These are phyloP conservation scores for Lipomyces sp. DNA, from an alignment of 805 yeast genomes.

Conservation along the genomic window DNA sequence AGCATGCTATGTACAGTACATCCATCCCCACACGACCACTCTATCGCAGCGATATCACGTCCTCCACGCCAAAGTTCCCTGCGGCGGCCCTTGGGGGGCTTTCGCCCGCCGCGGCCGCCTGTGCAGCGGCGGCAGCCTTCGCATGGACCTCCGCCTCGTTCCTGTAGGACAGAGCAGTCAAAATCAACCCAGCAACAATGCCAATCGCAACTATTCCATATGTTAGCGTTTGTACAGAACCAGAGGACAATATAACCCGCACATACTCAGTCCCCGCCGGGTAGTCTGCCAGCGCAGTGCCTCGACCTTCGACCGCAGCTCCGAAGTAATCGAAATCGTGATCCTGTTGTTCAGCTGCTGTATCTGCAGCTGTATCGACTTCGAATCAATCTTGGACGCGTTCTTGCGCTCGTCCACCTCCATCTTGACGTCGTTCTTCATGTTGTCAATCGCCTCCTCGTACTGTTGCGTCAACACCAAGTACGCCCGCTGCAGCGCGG, in stretches of 20 bases:
- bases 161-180: slow-evolving; percentile 16
- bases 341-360: slow-evolving; percentile 85
- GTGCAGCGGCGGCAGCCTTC: slow-evolving; percentile 2
- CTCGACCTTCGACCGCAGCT: slow-evolving; percentile 82
- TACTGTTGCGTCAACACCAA: slow-evolving; percentile 73
- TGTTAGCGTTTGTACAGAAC: neutral
- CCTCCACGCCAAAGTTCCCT: neutral
- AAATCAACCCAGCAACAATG: slow-evolving; percentile 19
- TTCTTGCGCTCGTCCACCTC: slow-evolving; percentile 82
- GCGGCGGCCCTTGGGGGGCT: neutral
- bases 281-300: slow-evolving; percentile 90
- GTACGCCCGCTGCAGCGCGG: slow-evolving; percentile 67
- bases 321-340: slow-evolving; percentile 74
- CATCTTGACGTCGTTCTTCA: slow-evolving; percentile 76
- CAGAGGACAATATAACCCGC: neutral
- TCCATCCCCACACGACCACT: neutral
- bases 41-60: neutral
- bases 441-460: slow-evolving; percentile 55
- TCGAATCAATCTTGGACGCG: slow-evolving; percentile 73
- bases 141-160: slow-evolving; percentile 9
- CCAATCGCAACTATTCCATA: slow-evolving; percentile 23
- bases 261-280: slow-evolving; percentile 63
- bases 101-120: slow-evolving; percentile 4
- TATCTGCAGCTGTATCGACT: slow-evolving; percentile 61
- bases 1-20: too few relatives aligned